Conservation (phyloP, 495 filamentous ascomycete genomes). For the Darksidea phi region DNA sequence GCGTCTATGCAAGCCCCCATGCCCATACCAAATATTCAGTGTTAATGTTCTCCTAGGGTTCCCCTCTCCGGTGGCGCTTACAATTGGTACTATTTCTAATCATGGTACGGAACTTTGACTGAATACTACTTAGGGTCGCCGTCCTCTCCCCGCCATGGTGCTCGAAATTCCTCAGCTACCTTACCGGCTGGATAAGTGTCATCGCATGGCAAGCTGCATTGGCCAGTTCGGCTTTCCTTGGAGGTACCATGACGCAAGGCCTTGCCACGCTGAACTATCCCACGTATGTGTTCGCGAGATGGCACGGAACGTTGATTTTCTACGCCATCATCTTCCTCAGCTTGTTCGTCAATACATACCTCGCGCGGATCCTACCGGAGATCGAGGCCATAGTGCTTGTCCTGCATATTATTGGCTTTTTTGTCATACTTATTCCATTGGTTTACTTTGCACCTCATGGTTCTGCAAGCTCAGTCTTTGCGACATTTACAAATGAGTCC, state of each 20-base stretch:
- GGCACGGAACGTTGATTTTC: slow-evolving; percentile 22
- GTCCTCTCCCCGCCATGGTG: slow-evolving; percentile 16
- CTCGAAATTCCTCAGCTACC: slow-evolving; percentile 24
- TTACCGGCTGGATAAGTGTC: slow-evolving; percentile 18
- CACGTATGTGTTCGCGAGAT: background rate
- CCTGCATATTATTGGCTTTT: slow-evolving; percentile 23
- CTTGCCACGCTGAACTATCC: slow-evolving; percentile 20
- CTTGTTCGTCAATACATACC: slow-evolving; percentile 13
- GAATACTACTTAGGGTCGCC: slow-evolving; percentile 4
- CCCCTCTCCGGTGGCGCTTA: slow-evolving; percentile 26
- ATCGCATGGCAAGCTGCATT: slow-evolving; percentile 24
- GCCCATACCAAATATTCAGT: background rate
- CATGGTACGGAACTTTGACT: too few relatives aligned
- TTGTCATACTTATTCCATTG: slow-evolving; percentile 21
- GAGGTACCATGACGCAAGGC: background rate
- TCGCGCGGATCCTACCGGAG: slow-evolving; percentile 7
- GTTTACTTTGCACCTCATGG: slow-evolving; percentile 23
- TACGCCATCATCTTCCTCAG: slow-evolving; percentile 12
- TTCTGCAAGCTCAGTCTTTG: slow-evolving; percentile 1
- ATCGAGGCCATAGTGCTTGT: slow-evolving; percentile 12
- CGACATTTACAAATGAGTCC: slow-evolving; percentile 15
- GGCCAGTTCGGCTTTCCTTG: background rate
- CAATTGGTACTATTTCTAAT: slow-evolving; percentile 25
- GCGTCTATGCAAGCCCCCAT: slow-evolving; percentile 17
- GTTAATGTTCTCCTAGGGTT: slow-evolving; percentile 17